Conservation (phyloP, 306 rosid species). For the Carpinus viminea region DNA sequence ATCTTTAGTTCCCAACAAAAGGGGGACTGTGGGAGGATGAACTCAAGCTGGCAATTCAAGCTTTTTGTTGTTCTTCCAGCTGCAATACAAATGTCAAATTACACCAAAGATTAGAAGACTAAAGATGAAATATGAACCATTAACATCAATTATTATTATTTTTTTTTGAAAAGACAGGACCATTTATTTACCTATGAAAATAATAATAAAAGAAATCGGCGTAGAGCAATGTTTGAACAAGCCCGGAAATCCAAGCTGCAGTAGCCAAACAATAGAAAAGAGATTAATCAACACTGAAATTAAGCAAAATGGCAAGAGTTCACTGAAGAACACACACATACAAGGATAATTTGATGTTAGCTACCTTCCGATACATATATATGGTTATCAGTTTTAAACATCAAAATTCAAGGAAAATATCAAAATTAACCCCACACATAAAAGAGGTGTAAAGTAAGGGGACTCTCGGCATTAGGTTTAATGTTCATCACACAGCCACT, state of each 20-base stretch:
- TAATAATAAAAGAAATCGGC: slow-evolving; percentile 93
- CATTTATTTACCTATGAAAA: slow-evolving; percentile 76
- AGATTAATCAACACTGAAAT: slow-evolving; percentile 4
- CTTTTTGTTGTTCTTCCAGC: slow-evolving; percentile 86
- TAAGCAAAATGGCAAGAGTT: neutral
- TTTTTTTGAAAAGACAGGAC: neutral
- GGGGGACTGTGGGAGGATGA: slow-evolving; percentile 11
- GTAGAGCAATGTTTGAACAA: slow-evolving; percentile 77
- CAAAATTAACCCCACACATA: neutral
- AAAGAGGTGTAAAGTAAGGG: neutral
- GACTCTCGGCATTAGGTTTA: neutral
- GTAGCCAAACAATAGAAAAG: slow-evolving; percentile 11
- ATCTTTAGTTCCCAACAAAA: slow-evolving; percentile 23
- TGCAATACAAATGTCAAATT: slow-evolving; percentile 40
- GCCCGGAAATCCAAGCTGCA: slow-evolving; percentile 89
- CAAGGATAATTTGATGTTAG: neutral
- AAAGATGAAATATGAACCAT: slow-evolving; percentile 3
- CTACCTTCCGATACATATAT: neutral
- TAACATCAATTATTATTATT: neutral
- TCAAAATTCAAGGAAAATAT: neutral
- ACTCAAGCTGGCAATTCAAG: slow-evolving; percentile 84
- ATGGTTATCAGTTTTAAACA: neutral
- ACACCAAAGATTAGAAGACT: slow-evolving; percentile 7
- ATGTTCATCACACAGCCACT: neutral
- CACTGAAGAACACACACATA: neutral